These are phyloP conservation scores for Amylostereum chailletii DNA, from an alignment of 1,284 basidiomycete species.

Conservation along the genomic window DNA sequence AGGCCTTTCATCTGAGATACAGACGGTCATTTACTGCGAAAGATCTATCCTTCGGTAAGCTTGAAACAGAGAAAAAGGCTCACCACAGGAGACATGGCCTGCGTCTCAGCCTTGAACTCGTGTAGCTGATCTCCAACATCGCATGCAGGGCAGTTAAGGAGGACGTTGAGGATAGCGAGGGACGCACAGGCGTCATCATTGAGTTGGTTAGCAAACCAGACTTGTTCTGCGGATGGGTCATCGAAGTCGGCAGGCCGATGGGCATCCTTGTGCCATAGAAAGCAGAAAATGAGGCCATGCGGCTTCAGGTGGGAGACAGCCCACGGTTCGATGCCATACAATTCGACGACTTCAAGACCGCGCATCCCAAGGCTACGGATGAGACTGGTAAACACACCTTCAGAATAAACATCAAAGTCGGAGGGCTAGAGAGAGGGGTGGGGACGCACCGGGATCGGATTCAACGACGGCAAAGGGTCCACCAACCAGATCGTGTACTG, in stretches of 20 bases:
- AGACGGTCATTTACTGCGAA: no score
- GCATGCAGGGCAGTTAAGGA: constrained; percentile 44
- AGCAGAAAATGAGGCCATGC: constrained; percentile 50
- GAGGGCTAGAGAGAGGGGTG: neutral
- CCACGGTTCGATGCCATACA: constrained; percentile 55
- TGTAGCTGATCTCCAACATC: constrained; percentile 36
- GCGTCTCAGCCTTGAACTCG: constrained; percentile 40
- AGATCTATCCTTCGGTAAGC: neutral
- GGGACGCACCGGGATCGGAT: constrained; percentile 43
- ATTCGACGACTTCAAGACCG: constrained; percentile 44
- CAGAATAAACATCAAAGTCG: neutral
- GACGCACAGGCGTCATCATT: constrained; percentile 57
- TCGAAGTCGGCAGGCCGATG: constrained; percentile 37
- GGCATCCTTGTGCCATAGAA: constrained; percentile 40
- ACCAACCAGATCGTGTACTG: constrained; percentile 36
- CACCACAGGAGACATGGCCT: constrained; percentile 48
- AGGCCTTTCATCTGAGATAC: constrained; percentile 47
- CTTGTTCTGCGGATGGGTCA: constrained; percentile 41
- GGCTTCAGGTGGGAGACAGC: constrained; percentile 47
- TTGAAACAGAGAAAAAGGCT: constrained; percentile 13
- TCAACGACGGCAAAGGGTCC: constrained; percentile 53
- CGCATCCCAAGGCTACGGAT: constrained; percentile 41
- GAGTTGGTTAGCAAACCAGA: constrained; percentile 64
- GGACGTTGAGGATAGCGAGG: constrained; percentile 49
- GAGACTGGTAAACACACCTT: constrained; percentile 51